Evolutionary conservation across 2,329 filamentous ascomycete species (phyloP).

Genomic region (Byssoonygena ceratinophila): DNA sequence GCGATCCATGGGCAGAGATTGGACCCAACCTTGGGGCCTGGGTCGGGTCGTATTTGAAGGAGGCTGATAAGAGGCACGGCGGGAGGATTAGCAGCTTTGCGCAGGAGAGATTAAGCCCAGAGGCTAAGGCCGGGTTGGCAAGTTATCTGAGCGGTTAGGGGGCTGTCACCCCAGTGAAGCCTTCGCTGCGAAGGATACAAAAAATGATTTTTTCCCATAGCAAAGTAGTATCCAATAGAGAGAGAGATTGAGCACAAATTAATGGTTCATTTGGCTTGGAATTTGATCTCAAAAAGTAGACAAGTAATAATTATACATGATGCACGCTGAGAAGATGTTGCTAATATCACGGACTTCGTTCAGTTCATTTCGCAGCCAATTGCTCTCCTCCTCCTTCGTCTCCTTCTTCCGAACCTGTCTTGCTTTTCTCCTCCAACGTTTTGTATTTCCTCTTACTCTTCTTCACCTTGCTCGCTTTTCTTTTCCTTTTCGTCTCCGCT

Average conservation of each 20-base stretch:
- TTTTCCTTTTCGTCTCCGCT: constrained; percentile 63
- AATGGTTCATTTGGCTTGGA: too few species aligned
- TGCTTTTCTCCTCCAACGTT: constrained; percentile 19
- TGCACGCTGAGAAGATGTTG: neutral
- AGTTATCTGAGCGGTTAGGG: constrained; percentile 33
- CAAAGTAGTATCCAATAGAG: neutral
- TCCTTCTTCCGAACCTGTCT: constrained; percentile 16
- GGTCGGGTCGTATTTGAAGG: constrained; percentile 71
- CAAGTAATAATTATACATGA: neutral
- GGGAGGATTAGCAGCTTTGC: constrained; percentile 64
- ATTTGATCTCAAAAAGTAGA: too few species aligned
- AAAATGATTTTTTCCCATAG: neutral
- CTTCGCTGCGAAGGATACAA: neutral
- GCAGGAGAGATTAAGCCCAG: constrained; percentile 55
- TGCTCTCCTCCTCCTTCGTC: constrained; percentile 12
- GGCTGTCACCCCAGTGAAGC: neutral
- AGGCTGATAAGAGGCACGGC: constrained; percentile 61
- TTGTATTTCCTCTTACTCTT: constrained; percentile 39
- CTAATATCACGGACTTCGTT: neutral
- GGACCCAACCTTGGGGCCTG: constrained; percentile 65
- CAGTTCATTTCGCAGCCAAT: neutral
- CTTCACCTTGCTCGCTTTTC: constrained; percentile 37
- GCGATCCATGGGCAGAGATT: constrained; percentile 79
- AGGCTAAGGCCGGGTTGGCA: constrained; percentile 40
- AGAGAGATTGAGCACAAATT: too few species aligned